Base-by-base conservation (phyloP, 495 filamentous ascomycete species). In the Aspergillus bridgeri region DNA sequence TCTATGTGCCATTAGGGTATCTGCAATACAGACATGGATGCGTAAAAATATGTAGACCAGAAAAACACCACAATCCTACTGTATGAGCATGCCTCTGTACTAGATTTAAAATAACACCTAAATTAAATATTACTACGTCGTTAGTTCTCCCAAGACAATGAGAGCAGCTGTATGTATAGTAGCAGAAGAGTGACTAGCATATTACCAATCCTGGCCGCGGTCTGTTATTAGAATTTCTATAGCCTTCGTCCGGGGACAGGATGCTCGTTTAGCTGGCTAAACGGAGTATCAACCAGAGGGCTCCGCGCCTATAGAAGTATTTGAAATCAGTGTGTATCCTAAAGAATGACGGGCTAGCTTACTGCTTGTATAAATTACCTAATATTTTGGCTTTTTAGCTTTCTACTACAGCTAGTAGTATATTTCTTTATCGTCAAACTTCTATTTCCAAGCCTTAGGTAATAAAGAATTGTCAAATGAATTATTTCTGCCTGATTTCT, bases 181-280 rank as follows among this genome's bases (percentile, higher is more conserved):
- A n/a, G n/a, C n/a, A n/a, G n/a, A n/a, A n/a, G n/a, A n/a, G 29
- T 53, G 51, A 48, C 47, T 58, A 29, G 27, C 29, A 29, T 15
- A 42, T 60, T 74, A 79, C 76, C 76, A 79, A 56, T 79, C 76
- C 66, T 79, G 76, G 4, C 76, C 76, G 24, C 76, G 76, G 59
- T 79, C 76, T 56, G 68, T 69, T 75, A 79, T 79, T 44, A 79
- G 58, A 29, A 79, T 76, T 58, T 79, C 76, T 53, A 77, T 76
- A 20, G 75, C 76, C 57, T n/a, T 76, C 76, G 43, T 79, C 76
- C 72, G 1, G 76, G 73, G 20, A 79, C 72, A 6, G 76, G 76
- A 50, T 79, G 74, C 22, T 79, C 76, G 45, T 27, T 7, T 7
- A 4, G 25, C 7, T 27, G 7, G 25, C 25, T 27, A 7, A 27